Evolutionary conservation across 177 flowering plant species (phyloP).

Genomic region (Vitis hybrid): DNA sequence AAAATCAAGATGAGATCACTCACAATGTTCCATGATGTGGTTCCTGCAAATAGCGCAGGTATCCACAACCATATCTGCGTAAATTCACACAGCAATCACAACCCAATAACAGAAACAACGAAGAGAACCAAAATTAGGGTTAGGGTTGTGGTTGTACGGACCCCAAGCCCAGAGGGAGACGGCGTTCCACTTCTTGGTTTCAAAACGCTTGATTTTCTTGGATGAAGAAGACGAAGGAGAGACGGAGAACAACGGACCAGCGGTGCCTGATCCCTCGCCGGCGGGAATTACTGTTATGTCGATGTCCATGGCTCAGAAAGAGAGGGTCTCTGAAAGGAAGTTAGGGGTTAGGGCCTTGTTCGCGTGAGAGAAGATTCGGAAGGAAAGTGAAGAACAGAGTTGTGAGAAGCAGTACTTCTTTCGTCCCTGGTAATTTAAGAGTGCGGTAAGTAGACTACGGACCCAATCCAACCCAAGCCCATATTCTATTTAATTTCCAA

Average conservation of each 20-base stretch:
- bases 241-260: slow-evolving; percentile 19
- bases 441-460: too few species aligned
- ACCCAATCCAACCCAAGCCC: too few species aligned
- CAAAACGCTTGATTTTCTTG: slow-evolving; percentile 73
- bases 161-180: slow-evolving; percentile 96
- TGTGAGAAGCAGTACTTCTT: too few species aligned
- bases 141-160: slow-evolving; percentile 18
- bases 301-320: slow-evolving; percentile 22
- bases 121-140: neutral
- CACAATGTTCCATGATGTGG: slow-evolving; percentile 91
- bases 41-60: slow-evolving; percentile 88
- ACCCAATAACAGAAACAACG: neutral
- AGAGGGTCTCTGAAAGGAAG: too few species aligned
- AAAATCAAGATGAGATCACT: slow-evolving; percentile 20
- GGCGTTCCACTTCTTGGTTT: slow-evolving; percentile 88
- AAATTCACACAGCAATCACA: too few species aligned
- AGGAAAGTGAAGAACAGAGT: too few species aligned
- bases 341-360: too few species aligned
- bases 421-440: too few species aligned
- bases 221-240: slow-evolving; percentile 32
- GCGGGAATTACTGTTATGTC: slow-evolving; percentile 54
- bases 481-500: too few species aligned
- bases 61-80: slow-evolving; percentile 80
- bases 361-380: too few species aligned
- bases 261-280: slow-evolving; percentile 43